phyloP scores from a whole-genome alignment of 2,329 filamentous ascomycete genomes.

The Didymella glomerata region DNA sequence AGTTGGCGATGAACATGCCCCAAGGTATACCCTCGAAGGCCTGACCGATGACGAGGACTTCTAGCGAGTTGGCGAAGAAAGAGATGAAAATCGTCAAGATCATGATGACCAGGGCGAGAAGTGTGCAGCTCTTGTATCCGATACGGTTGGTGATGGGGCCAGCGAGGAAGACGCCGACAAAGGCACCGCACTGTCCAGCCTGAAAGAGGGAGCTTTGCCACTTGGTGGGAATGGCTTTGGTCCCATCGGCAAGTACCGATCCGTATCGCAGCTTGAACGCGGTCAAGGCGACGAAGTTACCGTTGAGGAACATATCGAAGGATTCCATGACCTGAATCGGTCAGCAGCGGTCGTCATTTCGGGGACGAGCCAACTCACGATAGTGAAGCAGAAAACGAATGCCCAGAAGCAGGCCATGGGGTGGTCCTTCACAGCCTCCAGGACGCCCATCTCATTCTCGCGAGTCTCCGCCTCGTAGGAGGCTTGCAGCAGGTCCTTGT shows the following conservation, averaged over 20 bases:
- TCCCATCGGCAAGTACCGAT: constrained; percentile 42
- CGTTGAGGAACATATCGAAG: constrained; percentile 68
- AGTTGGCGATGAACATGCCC: constrained; percentile 71
- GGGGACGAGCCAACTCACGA: constrained; percentile 49
- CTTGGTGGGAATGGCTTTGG: constrained; percentile 57
- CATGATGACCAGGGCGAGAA: constrained; percentile 62
- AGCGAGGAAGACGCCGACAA: constrained; percentile 67
- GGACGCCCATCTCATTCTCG: constrained; percentile 61
- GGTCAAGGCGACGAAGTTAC: constrained; percentile 64
- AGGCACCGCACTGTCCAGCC: constrained; percentile 65
- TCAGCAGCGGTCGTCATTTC: constrained; percentile 5
- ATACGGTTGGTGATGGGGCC: constrained; percentile 66
- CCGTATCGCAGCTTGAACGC: constrained; percentile 60
- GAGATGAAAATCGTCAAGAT: constrained; percentile 68
- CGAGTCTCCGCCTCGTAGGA: constrained; percentile 65
- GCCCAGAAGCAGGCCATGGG: constrained; percentile 64
- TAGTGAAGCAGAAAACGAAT: constrained; percentile 63
- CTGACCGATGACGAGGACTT: constrained; percentile 61
- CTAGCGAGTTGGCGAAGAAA: constrained; percentile 61
- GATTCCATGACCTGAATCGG: constrained; percentile 67
- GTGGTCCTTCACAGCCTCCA: constrained; percentile 60
- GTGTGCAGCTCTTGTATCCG: constrained; percentile 66
- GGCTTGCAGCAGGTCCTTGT: constrained; percentile 36
- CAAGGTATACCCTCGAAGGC: constrained; percentile 68
- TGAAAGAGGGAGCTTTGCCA: constrained; percentile 68